Evolutionary conservation across 306 rosid species (phyloP).

Genomic region (Chamaecrista fasciculata): DNA sequence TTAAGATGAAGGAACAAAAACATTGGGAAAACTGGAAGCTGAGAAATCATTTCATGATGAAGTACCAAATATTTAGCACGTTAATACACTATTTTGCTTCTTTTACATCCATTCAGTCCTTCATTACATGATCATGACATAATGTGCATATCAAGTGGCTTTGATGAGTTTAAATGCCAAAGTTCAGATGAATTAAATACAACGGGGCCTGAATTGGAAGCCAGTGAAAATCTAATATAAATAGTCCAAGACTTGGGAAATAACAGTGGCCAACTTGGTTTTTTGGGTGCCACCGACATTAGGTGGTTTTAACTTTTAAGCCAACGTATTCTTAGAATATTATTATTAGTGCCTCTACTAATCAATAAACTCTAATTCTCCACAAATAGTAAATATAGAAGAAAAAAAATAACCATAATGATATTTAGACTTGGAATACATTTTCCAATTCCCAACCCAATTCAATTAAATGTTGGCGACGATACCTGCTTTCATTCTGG

Average conservation of each 20-base stretch:
- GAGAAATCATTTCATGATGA: not conserved
- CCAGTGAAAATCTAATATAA: not conserved
- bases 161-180: conserved; percentile 2
- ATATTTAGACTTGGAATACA: not conserved
- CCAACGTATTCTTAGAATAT: too few relatives aligned
- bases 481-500: not conserved
- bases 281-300: too few relatives aligned
- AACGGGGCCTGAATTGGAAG: not conserved
- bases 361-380: not conserved
- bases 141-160: not conserved
- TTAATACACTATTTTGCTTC: not conserved
- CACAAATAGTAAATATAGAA: not conserved
- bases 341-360: not conserved
- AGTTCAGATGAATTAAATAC: not conserved
- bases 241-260: not conserved
- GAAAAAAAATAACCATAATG: conserved; percentile 3
- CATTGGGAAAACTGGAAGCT: not conserved
- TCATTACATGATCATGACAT: not conserved
- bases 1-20: not conserved
- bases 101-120: not conserved
- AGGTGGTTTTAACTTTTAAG: too few relatives aligned
- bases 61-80: not conserved
- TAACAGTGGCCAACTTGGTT: not conserved
- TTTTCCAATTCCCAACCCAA: not conserved
- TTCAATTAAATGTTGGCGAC: not conserved